Evolutionary conservation across 2,329 filamentous ascomycete species (phyloP).

Genomic region (Trichophyton verrucosum): DNA sequence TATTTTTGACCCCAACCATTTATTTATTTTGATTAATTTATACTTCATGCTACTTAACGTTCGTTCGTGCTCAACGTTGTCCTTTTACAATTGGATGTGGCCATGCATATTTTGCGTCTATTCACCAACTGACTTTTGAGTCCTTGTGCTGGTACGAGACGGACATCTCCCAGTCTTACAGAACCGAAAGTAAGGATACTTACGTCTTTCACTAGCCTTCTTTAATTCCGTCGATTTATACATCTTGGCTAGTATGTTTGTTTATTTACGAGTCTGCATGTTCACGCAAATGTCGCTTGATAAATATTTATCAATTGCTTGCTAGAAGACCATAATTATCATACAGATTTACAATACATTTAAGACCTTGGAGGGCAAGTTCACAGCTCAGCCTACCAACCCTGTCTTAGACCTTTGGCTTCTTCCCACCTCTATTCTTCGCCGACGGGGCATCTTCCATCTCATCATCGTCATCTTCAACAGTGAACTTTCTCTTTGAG

Average conservation of each 20-base stretch:
- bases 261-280: neutral
- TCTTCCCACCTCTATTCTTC: neutral
- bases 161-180: neutral
- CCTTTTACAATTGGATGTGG: no score
- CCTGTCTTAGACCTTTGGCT: conserved; percentile 3
- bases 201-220: neutral
- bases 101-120: no score
- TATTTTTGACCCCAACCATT: neutral
- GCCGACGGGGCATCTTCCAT: neutral
- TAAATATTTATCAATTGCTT: neutral
- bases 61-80: neutral
- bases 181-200: neutral
- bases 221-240: neutral
- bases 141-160: neutral
- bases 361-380: neutral
- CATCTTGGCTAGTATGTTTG: neutral
- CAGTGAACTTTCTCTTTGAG: neutral
- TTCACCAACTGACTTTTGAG: no score
- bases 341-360: neutral
- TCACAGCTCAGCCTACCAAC: neutral
- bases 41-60: neutral
- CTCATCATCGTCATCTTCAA: conserved; percentile 11
- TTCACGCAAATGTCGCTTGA: neutral
- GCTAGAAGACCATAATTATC: neutral
- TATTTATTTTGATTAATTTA: no score